Base-by-base conservation (phyloP, 352 stramenopile species). In the Phytopythium cucurbitacearum region DNA sequence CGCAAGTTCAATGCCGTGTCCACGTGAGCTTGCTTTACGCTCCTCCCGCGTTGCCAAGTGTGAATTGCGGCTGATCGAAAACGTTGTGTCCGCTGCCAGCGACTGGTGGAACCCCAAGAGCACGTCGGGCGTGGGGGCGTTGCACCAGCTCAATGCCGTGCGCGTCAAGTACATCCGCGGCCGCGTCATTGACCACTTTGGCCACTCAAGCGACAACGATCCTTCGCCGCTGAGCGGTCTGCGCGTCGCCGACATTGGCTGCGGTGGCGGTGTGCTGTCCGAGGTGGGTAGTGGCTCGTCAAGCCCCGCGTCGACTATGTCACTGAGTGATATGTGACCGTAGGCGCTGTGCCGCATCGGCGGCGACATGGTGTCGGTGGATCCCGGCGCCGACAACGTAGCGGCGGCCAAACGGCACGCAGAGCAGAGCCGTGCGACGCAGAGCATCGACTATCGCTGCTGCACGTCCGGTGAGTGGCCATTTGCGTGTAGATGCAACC, bases 91-190 rank as follows among this genome's bases (percentile, higher is more conserved):
- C 9, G 40, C 13, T 28, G 36, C 34, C 55, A 94, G 85, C 5
- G 82, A 94, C 54, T 94, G 85, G 85, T 94, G 85, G 85, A 62
- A 76, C 9, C 85, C 85, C 0, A 65, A 76, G 48, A 90, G 79
- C 66, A 84, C 68, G 57, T 88, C 71, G 32, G 83, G 85, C 46
- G 80, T 94, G 15, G 83, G 83, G 0, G 69, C 80, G 49, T 60
- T 94, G 62, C 85, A 94, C 52, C 78, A 92, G 58, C 60, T 94
- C 32, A 94, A 94, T 44, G 80, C 80, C 15, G 83, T 91, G 57
- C 82, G 85, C 16, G 82, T 93, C 56, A 81, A 85, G 60, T 93
- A 93, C 68, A 93, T 94, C 45, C 85, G 85, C 36, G 71, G 59
- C 32, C 71, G 89, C 13, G 69, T 74, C 47, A 85, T 91, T 32